Base-by-base conservation (phyloP, 805 yeast genomes). In the Schwanniomyces vanrijiae region DNA sequence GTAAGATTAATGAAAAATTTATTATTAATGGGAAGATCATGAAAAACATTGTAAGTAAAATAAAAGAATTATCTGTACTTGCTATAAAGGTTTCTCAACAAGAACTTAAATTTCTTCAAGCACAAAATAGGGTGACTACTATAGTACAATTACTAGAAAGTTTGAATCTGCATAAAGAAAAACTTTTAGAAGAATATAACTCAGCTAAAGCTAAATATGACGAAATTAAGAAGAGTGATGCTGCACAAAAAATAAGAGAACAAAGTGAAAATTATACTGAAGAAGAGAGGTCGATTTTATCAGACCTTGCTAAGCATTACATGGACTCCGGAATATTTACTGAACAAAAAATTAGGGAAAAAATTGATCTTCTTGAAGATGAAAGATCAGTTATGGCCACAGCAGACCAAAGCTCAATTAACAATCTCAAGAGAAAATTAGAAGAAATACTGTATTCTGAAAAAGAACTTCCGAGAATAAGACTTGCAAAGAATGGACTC, bases 291-390 rank as follows among this genome's bases (percentile, higher is more conserved):
- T 70, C 56, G 18, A 55, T 59, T 7, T 55, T 82, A 20, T 66
- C 71, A 10, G 68, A 56, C 1, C 59, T 75, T 18, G 81, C 81
- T 3, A 53, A 37, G 55, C 54, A 42, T 38, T 72, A 63, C 68
- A 70, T 64, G 59, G 63, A 48, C 42, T 59, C 38, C 52, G 65
- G 60, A 2, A 61, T 54, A 8, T 75, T 83, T 43, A 68, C 70
- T 18, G 73, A 75, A 48, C 51, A 47, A 3, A 56, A 55, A 41
- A 60, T 83, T 8, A 49, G 64, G 26, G 73, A 66, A 10, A 68
- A 66, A 40, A 73, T 82, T 25, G 67, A 66, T 21, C 64, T 69
- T 29, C 62, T 82, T 21, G 76, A 76, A 42, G 78, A 80, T 16
- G 85, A 78, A 45, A 56, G 66, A 42, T 58, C 68, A 2, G 60